Evolutionary conservation across 495 filamentous ascomycete species (phyloP).

Genomic region (Penicillium odoratum): DNA sequence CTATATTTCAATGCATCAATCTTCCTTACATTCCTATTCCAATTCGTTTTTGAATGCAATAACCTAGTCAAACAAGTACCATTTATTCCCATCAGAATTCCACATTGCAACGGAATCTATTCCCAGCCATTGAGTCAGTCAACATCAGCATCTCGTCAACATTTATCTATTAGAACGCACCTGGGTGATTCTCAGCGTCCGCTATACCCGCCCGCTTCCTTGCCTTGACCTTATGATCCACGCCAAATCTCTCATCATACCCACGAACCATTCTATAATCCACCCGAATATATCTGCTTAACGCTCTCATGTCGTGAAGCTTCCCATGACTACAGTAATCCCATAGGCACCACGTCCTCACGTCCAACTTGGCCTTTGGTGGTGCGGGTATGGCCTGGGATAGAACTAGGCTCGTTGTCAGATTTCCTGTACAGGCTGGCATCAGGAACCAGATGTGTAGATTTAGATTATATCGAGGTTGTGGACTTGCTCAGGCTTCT

Average conservation of each 20-base stretch:
- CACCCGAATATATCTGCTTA: conserved; percentile 56
- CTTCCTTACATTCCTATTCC: neutral
- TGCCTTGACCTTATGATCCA: conserved; percentile 60
- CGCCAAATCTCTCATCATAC: conserved; percentile 64
- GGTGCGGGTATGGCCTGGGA: too few species aligned
- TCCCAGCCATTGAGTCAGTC: conserved; percentile 8
- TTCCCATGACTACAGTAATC: too few species aligned
- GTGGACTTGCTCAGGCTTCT: too few species aligned
- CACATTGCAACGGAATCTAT: conserved; percentile 52
- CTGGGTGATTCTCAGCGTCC: conserved; percentile 57
- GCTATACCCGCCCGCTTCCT: conserved; percentile 61
- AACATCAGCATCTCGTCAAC: neutral
- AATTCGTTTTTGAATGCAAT: conserved; percentile 31
- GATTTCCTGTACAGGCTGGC: too few species aligned
- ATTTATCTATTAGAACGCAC: conserved; percentile 27
- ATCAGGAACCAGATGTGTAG: too few species aligned
- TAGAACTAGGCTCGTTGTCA: too few species aligned
- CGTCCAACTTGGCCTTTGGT: too few species aligned
- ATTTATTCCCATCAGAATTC: conserved; percentile 20
- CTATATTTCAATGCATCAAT: conserved; percentile 1
- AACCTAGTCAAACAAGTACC: neutral
- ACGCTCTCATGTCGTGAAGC: conserved; percentile 60
- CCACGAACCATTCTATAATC: conserved; percentile 59
- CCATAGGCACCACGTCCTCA: too few species aligned
- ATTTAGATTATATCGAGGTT: too few species aligned